Percentiles rank a stretch among this genome's conserved stretches.
Conservation (phyloP, 2,329 filamentous ascomycete genomes). For the Fusarium humuli region DNA sequence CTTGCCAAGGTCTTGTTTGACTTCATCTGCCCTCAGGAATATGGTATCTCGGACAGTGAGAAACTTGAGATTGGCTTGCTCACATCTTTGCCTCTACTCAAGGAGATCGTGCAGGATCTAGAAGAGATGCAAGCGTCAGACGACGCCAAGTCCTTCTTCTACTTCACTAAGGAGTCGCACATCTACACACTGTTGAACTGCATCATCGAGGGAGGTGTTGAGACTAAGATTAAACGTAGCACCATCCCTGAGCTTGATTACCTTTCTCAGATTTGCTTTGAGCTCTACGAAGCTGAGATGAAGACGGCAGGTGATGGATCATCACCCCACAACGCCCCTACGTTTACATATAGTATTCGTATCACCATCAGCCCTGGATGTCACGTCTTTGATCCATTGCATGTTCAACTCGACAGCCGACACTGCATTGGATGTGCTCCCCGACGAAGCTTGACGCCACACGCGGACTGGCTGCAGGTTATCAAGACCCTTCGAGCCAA, state of each 20-base stretch:
- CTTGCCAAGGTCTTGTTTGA: constrained; percentile 96
- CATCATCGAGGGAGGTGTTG: constrained; percentile 95
- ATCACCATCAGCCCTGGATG: constrained; percentile 97
- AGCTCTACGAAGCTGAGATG: constrained; percentile 95
- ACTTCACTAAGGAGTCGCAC: constrained; percentile 99
- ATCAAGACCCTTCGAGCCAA: constrained; percentile 94
- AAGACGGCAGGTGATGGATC: constrained; percentile 59
- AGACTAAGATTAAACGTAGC: constrained; percentile 95
- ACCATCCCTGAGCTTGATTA: constrained; percentile 98
- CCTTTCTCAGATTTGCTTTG: constrained; percentile 96
- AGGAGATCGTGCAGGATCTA: constrained; percentile 95
- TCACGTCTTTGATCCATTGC: constrained; percentile 94
- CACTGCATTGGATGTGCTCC: constrained; percentile 96
- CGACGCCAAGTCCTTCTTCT: constrained; percentile 95
- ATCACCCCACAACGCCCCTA: constrained; percentile 66
- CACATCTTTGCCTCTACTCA: constrained; percentile 91
- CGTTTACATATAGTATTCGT: constrained; percentile 93
- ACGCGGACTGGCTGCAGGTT: constrained; percentile 96
- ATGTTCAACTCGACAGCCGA: constrained; percentile 95
- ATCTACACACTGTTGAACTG: constrained; percentile 99
- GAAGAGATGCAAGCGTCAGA: constrained; percentile 97
- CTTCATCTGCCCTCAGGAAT: constrained; percentile 98
- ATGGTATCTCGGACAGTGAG: constrained; percentile 93
- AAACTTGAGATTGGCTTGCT: constrained; percentile 98
- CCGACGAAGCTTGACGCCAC: constrained; percentile 87